Evolutionary conservation across 176 grass and related monocot genomes (phyloP).

Genomic region (Zizania latifolia): DNA sequence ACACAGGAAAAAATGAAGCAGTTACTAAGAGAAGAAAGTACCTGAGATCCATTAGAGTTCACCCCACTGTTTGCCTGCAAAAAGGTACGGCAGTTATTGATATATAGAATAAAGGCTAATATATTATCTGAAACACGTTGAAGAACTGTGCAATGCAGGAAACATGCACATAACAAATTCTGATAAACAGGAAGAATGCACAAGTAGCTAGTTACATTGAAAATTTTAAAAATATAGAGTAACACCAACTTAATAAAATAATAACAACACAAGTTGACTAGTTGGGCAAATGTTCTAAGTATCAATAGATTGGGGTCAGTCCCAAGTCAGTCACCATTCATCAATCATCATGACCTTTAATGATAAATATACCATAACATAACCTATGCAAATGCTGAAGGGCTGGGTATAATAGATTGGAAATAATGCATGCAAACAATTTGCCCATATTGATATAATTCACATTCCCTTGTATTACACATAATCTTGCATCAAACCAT

Average conservation of each 20-base stretch:
- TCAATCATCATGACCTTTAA: not conserved
- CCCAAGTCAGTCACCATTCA: not conserved
- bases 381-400: not conserved
- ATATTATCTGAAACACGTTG: not conserved
- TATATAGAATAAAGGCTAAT: not conserved
- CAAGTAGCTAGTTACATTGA: not conserved
- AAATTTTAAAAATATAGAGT: not conserved
- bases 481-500: not conserved
- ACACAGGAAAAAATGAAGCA: not conserved
- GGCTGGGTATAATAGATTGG: not conserved
- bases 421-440: not conserved
- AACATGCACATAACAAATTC: not conserved
- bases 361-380: not conserved
- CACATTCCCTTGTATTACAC: not conserved
- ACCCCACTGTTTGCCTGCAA: constrained; percentile 89
- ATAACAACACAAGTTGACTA: not conserved
- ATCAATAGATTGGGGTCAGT: not conserved
- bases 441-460: not conserved
- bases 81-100: not conserved
- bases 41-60: constrained; percentile 92
- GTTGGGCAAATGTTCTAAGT: not conserved
- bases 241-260: not conserved
- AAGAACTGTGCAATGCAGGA: not conserved
- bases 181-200: not conserved
- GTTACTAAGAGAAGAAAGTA: constrained; percentile 12